These are phyloP conservation scores for Xylaria palmicola DNA, from an alignment of 495 filamentous ascomycete genomes.

Conservation along the genomic window DNA sequence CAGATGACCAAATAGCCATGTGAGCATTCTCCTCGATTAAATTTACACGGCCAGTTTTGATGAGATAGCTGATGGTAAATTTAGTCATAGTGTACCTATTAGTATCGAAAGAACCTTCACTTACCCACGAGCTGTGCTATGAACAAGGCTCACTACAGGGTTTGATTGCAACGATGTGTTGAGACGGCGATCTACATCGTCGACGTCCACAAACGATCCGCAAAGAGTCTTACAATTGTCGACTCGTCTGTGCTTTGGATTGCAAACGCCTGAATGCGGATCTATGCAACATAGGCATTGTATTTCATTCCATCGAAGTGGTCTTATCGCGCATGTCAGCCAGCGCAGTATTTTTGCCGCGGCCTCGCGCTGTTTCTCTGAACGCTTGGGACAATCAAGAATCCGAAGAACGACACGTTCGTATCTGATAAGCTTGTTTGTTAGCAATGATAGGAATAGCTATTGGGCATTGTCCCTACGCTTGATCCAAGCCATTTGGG, in stretches of 20 bases:
- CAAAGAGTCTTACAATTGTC: constrained; percentile 11
- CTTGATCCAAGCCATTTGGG: not conserved
- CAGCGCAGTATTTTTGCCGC: constrained; percentile 7
- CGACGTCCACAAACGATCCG: constrained; percentile 13
- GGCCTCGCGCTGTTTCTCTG: not conserved
- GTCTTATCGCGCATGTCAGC: constrained; percentile 11
- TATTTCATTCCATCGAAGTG: constrained; percentile 8
- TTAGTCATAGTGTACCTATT: not conserved
- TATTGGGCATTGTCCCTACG: not conserved
- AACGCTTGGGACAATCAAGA: not conserved
- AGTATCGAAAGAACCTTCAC: not conserved
- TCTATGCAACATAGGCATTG: constrained; percentile 15
- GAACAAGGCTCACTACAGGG: not conserved
- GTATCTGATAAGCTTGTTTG: not conserved
- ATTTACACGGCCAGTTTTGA: not conserved
- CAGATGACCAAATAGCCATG: not conserved
- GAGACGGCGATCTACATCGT: not conserved
- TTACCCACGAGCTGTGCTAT: not conserved
- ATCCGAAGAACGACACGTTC: constrained; percentile 11
- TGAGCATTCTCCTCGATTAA: not conserved
- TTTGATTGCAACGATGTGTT: not conserved
- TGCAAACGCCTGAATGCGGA: not conserved
- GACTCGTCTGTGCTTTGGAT: not conserved
- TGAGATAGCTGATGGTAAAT: not conserved
- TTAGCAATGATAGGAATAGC: not conserved